phyloP scores from a whole-genome alignment of 2,329 filamentous ascomycete species.

The Colletotrichum brevisporum region DNA sequence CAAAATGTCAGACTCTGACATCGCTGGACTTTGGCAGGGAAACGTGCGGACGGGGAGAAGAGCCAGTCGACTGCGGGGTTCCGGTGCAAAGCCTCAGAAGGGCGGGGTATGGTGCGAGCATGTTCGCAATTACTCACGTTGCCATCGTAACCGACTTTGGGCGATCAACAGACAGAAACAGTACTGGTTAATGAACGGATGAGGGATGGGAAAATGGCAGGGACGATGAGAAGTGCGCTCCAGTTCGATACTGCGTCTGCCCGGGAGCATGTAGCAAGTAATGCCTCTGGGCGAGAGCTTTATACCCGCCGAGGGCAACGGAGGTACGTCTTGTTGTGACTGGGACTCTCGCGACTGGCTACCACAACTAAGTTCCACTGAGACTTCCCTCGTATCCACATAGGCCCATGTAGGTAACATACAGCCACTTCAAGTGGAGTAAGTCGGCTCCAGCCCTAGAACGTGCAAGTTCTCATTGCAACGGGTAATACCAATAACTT shows the following conservation, averaged over 20 bases:
- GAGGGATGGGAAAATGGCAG: background rate
- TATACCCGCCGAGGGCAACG: background rate
- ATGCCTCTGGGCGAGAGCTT: background rate
- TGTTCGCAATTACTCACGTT: constrained; percentile 42
- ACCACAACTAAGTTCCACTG: too few relatives aligned
- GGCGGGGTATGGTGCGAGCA: background rate
- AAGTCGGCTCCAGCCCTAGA: too few relatives aligned
- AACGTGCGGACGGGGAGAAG: background rate
- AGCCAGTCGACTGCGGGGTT: background rate
- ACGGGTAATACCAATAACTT: too few relatives aligned
- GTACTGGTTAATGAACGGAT: background rate
- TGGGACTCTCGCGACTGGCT: too few relatives aligned
- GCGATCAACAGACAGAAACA: background rate
- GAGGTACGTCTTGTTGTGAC: background rate
- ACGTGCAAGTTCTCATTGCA: too few relatives aligned
- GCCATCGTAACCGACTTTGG: constrained; percentile 44
- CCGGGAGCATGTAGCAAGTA: background rate
- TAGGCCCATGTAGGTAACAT: too few relatives aligned
- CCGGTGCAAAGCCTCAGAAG: background rate
- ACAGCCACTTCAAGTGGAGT: too few relatives aligned
- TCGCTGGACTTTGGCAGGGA: background rate
- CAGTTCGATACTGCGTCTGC: background rate
- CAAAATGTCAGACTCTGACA: background rate
- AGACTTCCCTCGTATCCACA: too few relatives aligned
- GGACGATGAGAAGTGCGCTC: background rate